phyloP scores from a whole-genome alignment of 2,329 filamentous ascomycete species.

The Pseudogymnoascus sp. region DNA sequence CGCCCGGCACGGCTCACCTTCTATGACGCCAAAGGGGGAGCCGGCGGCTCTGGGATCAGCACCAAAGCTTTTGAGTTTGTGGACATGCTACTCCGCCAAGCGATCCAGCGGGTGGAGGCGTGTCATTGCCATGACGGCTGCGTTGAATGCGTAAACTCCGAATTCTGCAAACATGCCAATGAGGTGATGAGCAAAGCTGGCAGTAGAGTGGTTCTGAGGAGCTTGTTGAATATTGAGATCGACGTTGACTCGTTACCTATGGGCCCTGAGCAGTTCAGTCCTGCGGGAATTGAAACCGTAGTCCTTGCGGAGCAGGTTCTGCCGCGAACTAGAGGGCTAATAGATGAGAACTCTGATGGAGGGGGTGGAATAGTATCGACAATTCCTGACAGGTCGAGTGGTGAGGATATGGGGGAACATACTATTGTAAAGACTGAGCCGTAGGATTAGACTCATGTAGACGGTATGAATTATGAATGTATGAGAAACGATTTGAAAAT shows the following conservation, averaged over 20 bases:
- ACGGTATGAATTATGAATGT: background rate
- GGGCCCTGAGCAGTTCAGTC: slow-evolving; percentile 65
- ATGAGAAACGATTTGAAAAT: background rate
- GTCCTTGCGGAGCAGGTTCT: slow-evolving; percentile 61
- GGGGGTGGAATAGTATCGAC: background rate
- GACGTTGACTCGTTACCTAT: slow-evolving; percentile 80
- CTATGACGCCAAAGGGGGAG: slow-evolving; percentile 89
- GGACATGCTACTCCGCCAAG: slow-evolving; percentile 67
- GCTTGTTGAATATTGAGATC: slow-evolving; percentile 66
- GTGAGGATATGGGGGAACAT: background rate
- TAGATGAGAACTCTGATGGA: background rate
- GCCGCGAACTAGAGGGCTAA: slow-evolving; percentile 15
- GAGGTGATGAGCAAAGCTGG: slow-evolving; percentile 92
- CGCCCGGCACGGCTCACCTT: slow-evolving; percentile 84
- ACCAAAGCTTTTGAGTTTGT: slow-evolving; percentile 92
- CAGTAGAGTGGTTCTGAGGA: slow-evolving; percentile 70
- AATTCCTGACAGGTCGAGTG: background rate
- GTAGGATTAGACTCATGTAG: background rate
- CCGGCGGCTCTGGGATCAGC: slow-evolving; percentile 75
- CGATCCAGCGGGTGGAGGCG: slow-evolving; percentile 64
- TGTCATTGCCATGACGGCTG: slow-evolving; percentile 78
- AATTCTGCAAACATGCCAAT: slow-evolving; percentile 77
- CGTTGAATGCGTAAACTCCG: slow-evolving; percentile 80
- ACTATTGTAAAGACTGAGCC: background rate
- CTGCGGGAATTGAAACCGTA: slow-evolving; percentile 74